Base-by-base conservation (phyloP, 306 rosid genomes). In the Gleditsia sinensis region DNA sequence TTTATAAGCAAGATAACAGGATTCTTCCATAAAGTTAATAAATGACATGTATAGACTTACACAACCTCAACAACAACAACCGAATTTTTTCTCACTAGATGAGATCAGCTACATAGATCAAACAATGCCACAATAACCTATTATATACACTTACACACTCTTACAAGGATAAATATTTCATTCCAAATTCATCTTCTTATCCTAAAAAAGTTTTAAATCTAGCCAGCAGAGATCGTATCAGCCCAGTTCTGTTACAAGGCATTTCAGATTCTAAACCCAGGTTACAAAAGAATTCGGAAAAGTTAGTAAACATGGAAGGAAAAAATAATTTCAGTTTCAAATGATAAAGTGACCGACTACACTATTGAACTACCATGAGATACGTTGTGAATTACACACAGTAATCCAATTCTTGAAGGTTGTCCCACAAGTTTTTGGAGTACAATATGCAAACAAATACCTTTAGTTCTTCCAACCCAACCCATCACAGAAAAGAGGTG, bases 1-100 rank as follows among this genome's bases (percentile, higher is more conserved):
- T 54, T 50, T 48, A 7, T 10, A 49, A 9, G 27, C 39, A 37
- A 28, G 71, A 77, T 28, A 71, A 77, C 65, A 68, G 57, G 51
- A 37, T 27, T 21, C 48, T 59, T 67, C 27, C 19, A 46, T 19
- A 50, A 61, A 66, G 66, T 53, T 16, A 6, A 45, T 72, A 59
- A 51, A 53, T 68, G 57, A 60, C 57, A 3, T 48, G 56, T 42
- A 58, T 43, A 45, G 4, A 27, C 17, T 33, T 17, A 43, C 24
- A 7, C 37, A 20, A 57, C 11, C 12, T 48, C 19, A 19, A n/a
- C n/a, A n/a, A n/a, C n/a, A n/a, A n/a, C n/a, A n/a, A n/a, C n/a
- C n/a, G n/a, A n/a, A n/a, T n/a, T n/a, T n/a, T n/a, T n/a, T n/a
- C n/a, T n/a, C n/a, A n/a, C n/a, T n/a, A n/a, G n/a, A n/a, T n/a